Evolutionary conservation across 805 yeast species (phyloP).

Genomic region (Lachancea nothofagi): DNA sequence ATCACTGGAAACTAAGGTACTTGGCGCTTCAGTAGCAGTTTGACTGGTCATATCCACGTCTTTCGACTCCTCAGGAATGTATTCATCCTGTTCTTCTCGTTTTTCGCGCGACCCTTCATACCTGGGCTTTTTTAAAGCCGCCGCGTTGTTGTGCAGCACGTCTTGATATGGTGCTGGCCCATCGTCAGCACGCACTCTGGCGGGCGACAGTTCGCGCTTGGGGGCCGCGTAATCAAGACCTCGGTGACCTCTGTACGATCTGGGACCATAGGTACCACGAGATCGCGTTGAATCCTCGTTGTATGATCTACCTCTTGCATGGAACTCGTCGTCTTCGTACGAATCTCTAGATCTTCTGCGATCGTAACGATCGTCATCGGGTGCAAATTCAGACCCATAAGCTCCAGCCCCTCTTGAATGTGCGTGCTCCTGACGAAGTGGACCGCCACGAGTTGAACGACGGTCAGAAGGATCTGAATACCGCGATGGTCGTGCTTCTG

Average conservation of each 20-base stretch:
- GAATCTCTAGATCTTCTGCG: conserved; percentile 2
- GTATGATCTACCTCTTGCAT: no score
- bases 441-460: background rate
- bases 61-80: background rate
- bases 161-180: conserved; percentile 12
- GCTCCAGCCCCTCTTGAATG: conserved; percentile 3
- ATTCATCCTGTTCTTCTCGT: background rate
- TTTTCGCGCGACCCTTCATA: conserved; percentile 1
- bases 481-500: conserved; percentile 44
- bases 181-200: conserved; percentile 5
- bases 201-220: conserved; percentile 9
- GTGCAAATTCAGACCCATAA: background rate
- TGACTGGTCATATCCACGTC: conserved; percentile 2
- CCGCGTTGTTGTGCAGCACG: conserved; percentile 7
- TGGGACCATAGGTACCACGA: conserved; percentile 6
- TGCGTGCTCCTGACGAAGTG: background rate
- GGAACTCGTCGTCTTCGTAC: conserved; percentile 3
- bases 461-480: conserved; percentile 3
- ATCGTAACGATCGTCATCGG: background rate
- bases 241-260: conserved; percentile 6
- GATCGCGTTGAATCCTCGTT: no score
- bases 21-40: no score
- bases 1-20: no score
- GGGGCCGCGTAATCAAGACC: conserved; percentile 4
- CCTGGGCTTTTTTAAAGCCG: conserved; percentile 3